Base-by-base conservation (phyloP, 1,284 basidiomycete genomes). In the Moesziomyces sp. region DNA sequence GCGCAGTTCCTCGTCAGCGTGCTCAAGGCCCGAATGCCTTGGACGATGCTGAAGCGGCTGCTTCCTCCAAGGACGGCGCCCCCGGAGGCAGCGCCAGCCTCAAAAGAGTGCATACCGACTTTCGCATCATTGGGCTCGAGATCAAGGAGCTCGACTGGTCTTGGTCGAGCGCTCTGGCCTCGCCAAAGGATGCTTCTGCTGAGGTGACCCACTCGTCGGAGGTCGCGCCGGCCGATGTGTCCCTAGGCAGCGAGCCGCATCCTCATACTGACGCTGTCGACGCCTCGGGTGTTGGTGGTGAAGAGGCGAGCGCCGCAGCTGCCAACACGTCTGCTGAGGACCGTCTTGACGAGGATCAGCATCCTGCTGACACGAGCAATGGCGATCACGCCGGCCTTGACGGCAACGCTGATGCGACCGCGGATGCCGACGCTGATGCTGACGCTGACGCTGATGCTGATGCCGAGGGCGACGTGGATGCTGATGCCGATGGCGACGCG, bases 91-190 rank as follows among this genome's bases (percentile, higher is more conserved):
- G 47, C 11, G 42, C 50, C 14, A 38, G 60, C 49, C 48, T 46
- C n/a, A 68, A 68, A 42, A 50, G 56, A 43, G 56, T 50, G 18
- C 78, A 66, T 45, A 71, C 70, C 42, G 78, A 80, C 40, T 80
- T 79, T 42, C 66, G 72, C 21, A 77, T 80, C 52, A 49, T 55
- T 2, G 62, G 61, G 21, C 28, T 80, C 3, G 70, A 77, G 56
- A 79, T 80, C 55, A 64, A 72, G 18, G 64, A 62, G 40, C 61
- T 80, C 18, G 58, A 62, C 16, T 80, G 78, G 78, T 58, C 57
- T n/a, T 80, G 78, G 77, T 58, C 40, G 14, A 54, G 53, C 14
- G 19, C 50, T 30, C 45, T 53, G 24, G 58, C 58, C 9, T 38
- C 59, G 8, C 40, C 49, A 16, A 53, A 57, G 19, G 49, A 34